Evolutionary conservation across 345 rosid genomes (phyloP).

Genomic region (Gossypium rotundifolium): DNA sequence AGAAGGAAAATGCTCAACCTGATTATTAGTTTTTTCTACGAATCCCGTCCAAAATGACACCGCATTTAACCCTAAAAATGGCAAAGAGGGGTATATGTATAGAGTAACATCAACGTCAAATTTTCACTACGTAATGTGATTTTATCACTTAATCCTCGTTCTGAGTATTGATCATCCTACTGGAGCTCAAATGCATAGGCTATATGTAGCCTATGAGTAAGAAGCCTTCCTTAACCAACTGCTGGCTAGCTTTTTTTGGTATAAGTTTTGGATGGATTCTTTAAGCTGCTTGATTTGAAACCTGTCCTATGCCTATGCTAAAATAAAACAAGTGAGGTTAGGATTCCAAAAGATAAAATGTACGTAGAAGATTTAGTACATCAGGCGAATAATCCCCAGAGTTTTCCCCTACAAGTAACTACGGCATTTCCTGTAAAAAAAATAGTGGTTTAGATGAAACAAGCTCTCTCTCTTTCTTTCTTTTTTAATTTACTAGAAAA

Average conservation of each 20-base stretch:
- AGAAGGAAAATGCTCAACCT: background rate
- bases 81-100: background rate
- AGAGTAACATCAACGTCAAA: background rate
- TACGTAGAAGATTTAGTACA: background rate
- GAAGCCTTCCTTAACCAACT: background rate
- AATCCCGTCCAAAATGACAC: background rate
- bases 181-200: background rate
- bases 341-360: background rate
- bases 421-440: background rate
- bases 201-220: background rate
- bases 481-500: too few relatives aligned
- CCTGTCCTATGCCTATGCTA: background rate
- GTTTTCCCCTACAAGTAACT: background rate
- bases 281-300: background rate
- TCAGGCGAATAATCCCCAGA: background rate
- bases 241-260: background rate
- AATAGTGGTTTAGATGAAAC: background rate
- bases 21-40: too few relatives aligned
- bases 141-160: background rate
- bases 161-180: background rate
- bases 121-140: background rate
- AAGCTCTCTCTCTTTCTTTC: background rate
- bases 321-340: background rate
- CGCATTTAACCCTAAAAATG: background rate
- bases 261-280: background rate